These are phyloP conservation scores for Desmodesmus armatus DNA, from an alignment of 139 green algal species.

Conservation along the genomic window DNA sequence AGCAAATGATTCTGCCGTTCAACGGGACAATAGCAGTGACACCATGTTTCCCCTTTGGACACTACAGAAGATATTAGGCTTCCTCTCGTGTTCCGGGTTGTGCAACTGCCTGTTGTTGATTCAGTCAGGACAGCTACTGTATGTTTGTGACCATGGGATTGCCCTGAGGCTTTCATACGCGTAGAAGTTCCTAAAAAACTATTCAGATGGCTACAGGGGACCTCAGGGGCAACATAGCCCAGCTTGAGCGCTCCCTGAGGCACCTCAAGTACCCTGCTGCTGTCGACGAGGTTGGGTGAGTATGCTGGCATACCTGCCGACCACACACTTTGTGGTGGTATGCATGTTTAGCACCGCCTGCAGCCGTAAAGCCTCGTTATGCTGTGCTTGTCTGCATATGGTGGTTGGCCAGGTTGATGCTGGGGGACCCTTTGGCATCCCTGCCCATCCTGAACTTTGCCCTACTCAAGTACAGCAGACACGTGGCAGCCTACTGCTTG, in stretches of 20 bases:
- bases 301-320: neutral
- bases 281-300: constrained; percentile 72
- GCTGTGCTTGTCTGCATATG: neutral
- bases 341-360: no score
- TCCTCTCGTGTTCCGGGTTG: no score
- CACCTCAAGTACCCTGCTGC: constrained; percentile 63
- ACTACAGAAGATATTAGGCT: no score
- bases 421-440: constrained; percentile 67
- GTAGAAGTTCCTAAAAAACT: no score
- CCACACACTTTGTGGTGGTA: no score
- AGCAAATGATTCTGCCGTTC: no score
- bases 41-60: no score
- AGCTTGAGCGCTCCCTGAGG: constrained; percentile 61
- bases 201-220: constrained; percentile 75
- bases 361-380: neutral
- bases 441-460: constrained; percentile 72
- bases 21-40: no score
- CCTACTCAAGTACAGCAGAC: constrained; percentile 70
- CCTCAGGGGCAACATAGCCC: constrained; percentile 60
- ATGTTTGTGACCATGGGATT: no score
- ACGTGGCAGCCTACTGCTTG: constrained; percentile 56
- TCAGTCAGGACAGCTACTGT: no score
- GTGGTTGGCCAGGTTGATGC: constrained; percentile 25
- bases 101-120: no score
- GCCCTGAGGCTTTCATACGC: no score